A percentile compares a stretch with the other conserved stretches of the same genome.
These are phyloP conservation scores for Sabuloglossum arenarium DNA, from an alignment of 495 filamentous ascomycete genomes.

Conservation along the genomic window DNA sequence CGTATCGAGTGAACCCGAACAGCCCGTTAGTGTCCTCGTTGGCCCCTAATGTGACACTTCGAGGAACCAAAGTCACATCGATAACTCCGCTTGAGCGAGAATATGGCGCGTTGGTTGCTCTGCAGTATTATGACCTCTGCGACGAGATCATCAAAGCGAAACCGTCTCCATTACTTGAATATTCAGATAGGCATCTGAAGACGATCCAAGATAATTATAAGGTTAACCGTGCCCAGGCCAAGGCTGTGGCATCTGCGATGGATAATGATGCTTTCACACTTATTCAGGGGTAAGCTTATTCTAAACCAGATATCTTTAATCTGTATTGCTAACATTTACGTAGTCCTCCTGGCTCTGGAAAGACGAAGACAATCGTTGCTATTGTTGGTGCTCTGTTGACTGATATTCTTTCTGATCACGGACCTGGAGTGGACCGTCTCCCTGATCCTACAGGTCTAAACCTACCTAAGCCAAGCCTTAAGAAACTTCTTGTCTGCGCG, in stretches of 20 bases:
- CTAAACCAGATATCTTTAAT: neutral
- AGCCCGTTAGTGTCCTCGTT: conserved; percentile 29
- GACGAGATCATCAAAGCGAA: conserved; percentile 74
- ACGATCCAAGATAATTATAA: conserved; percentile 50
- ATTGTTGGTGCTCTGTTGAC: conserved; percentile 80
- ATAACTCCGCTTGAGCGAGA: conserved; percentile 87
- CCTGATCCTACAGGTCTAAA: neutral
- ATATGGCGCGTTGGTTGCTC: conserved; percentile 69
- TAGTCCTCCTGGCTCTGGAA: conserved; percentile 80
- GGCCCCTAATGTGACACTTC: conserved; percentile 38
- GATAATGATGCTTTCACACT: conserved; percentile 93
- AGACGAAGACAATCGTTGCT: conserved; percentile 94
- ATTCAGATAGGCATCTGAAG: conserved; percentile 47
- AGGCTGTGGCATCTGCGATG: conserved; percentile 72
- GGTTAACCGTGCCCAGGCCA: conserved; percentile 79
- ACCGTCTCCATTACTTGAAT: conserved; percentile 67
- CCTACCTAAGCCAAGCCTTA: conserved; percentile 18
- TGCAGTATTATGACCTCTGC: conserved; percentile 90
- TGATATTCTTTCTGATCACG: conserved; percentile 28
- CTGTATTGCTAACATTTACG: conserved; percentile 2
- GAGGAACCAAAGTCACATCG: conserved; percentile 61
- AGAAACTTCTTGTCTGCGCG: conserved; percentile 86
- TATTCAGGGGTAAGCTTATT: conserved; percentile 51
- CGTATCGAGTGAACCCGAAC: conserved; percentile 57
- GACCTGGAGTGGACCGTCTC: conserved; percentile 14